Evolutionary conservation across 768 basidiomycete species (phyloP).

Genomic region (Multifurca ochricompacta): DNA sequence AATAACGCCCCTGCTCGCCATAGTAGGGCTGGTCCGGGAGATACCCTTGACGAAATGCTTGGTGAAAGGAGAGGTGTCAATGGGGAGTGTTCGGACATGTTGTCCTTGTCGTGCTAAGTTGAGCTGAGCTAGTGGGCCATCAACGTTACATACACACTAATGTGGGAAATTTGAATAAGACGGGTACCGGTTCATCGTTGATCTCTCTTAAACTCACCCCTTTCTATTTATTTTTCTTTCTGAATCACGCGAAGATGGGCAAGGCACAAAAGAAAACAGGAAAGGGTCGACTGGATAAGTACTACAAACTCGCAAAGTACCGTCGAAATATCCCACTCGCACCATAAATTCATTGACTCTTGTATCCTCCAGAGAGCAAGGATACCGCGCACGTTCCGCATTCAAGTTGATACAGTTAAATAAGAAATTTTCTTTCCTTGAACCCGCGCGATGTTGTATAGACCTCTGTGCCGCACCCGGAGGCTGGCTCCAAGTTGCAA

Average conservation of each 20-base stretch:
- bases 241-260: slow-evolving; percentile 25
- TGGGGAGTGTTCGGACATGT: slow-evolving; percentile 23
- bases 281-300: slow-evolving; percentile 93
- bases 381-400: slow-evolving; percentile 97
- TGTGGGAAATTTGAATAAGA: no score
- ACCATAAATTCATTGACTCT: slow-evolving; percentile 1
- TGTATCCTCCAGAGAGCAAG: slow-evolving; percentile 71
- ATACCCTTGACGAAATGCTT: background rate
- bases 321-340: slow-evolving; percentile 7
- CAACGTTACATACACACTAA: no score
- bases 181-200: background rate
- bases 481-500: slow-evolving; percentile 98
- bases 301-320: slow-evolving; percentile 92
- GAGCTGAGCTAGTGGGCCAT: background rate
- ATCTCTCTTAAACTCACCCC: background rate
- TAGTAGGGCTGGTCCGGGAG: slow-evolving; percentile 15
- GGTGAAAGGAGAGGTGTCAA: slow-evolving; percentile 25
- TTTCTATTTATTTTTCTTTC: background rate
- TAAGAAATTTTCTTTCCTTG: slow-evolving; percentile 93
- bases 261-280: slow-evolving; percentile 88
- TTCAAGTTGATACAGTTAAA: slow-evolving; percentile 99
- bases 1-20: slow-evolving; percentile 21
- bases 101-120: background rate
- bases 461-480: slow-evolving; percentile 98
- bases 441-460: slow-evolving; percentile 84